These are phyloP conservation scores for Epichloe hybrida DNA, from an alignment of 2,329 filamentous ascomycete species.

Conservation along the genomic window DNA sequence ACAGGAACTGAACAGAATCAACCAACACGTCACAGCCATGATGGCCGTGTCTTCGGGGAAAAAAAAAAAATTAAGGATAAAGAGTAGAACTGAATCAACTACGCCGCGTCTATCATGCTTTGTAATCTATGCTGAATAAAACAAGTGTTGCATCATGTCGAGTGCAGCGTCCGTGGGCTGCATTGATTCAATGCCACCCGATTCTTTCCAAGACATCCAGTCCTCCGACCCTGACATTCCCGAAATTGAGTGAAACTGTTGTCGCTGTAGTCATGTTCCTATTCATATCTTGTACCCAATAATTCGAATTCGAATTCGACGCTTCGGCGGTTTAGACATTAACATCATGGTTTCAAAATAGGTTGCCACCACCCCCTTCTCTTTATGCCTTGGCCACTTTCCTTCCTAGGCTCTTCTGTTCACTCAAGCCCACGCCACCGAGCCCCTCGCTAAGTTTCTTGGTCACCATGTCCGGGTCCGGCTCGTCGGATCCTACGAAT, in stretches of 20 bases:
- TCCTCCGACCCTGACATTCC: background rate
- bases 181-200: background rate
- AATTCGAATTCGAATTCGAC: background rate
- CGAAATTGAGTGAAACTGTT: background rate
- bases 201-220: background rate
- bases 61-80: too few species aligned
- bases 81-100: background rate
- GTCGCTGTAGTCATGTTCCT: background rate
- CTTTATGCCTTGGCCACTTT: conserved; percentile 6
- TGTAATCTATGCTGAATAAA: background rate
- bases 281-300: background rate
- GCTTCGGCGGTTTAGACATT: background rate
- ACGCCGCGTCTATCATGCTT: background rate
- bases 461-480: conserved; percentile 29
- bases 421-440: conserved; percentile 7
- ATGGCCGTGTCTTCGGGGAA: too few species aligned
- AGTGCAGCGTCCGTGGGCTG: too few species aligned
- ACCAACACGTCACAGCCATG: too few species aligned
- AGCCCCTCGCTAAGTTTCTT: conserved; percentile 26
- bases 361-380: background rate
- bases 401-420: conserved; percentile 13
- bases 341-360: background rate
- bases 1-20: too few species aligned
- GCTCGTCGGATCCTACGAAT: conserved; percentile 53
- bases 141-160: background rate